Evolutionary conservation across 2,329 filamentous ascomycete genomes (phyloP).

Genomic region (Sordariomycetes sp.): DNA sequence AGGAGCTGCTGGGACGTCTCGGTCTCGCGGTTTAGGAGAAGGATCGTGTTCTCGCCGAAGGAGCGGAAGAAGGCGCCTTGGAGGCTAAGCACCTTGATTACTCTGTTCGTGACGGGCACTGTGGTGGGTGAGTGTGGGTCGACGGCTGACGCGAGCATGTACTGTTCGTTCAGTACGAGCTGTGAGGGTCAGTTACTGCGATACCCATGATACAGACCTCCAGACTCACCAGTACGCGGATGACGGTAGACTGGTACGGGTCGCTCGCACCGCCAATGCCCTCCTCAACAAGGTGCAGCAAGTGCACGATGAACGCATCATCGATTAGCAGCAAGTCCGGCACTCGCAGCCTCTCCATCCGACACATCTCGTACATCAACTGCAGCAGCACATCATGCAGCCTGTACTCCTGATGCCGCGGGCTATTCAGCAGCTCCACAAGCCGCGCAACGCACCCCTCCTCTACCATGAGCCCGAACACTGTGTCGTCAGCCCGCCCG

Average conservation of each 20-base stretch:
- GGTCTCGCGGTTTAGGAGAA: conserved; percentile 86
- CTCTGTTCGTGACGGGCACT: conserved; percentile 68
- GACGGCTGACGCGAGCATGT: conserved; percentile 64
- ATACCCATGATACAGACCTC: not conserved
- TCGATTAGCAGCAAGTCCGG: conserved; percentile 66
- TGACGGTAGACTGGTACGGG: conserved; percentile 81
- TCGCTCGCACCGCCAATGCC: conserved; percentile 78
- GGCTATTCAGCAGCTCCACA: conserved; percentile 63
- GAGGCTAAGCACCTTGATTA: conserved; percentile 79
- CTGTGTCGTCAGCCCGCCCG: conserved; percentile 62
- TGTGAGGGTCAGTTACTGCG: conserved; percentile 21
- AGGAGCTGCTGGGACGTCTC: conserved; percentile 89
- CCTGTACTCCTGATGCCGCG: conserved; percentile 50
- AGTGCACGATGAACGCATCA: conserved; percentile 70
- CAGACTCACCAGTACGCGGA: conserved; percentile 66
- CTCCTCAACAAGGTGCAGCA: conserved; percentile 80
- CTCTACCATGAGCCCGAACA: conserved; percentile 76
- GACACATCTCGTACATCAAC: conserved; percentile 90
- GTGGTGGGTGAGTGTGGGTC: conserved; percentile 22
- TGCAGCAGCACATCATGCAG: conserved; percentile 76
- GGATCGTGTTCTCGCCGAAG: conserved; percentile 94
- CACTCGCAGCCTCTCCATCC: conserved; percentile 67
- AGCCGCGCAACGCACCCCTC: conserved; percentile 76
- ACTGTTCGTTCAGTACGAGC: conserved; percentile 96
- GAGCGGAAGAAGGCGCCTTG: conserved; percentile 76